Conservation (phyloP, 257 asterid genomes). For the Ilex asprella region DNA sequence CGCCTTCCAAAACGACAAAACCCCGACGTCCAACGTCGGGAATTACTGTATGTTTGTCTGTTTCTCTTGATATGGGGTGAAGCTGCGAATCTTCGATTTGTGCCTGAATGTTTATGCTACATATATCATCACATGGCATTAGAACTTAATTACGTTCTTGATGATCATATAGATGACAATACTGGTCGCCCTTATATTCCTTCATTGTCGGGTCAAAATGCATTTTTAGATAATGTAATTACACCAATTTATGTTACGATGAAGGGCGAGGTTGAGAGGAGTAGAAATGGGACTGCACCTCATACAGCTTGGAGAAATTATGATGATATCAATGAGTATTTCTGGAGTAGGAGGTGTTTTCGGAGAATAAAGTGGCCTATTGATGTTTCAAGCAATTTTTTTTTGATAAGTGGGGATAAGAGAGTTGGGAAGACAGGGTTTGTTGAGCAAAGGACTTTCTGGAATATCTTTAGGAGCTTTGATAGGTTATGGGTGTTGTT, state of each 20-base stretch:
- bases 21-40: constrained; percentile 60
- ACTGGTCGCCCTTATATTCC: constrained; percentile 70
- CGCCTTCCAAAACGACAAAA: constrained; percentile 60
- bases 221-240: constrained; percentile 51
- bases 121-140: constrained; percentile 83
- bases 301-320: constrained; percentile 98
- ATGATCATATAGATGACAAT: constrained; percentile 60
- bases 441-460: constrained; percentile 94
- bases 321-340: constrained; percentile 90
- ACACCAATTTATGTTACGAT: constrained; percentile 58
- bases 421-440: constrained; percentile 94
- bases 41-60: constrained; percentile 71
- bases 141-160: constrained; percentile 76
- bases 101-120: constrained; percentile 84
- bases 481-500: constrained; percentile 88
- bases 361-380: constrained; percentile 80
- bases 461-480: constrained; percentile 87
- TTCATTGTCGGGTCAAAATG: constrained; percentile 53
- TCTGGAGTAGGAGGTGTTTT: constrained; percentile 89
- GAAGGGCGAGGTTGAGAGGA: constrained; percentile 75
- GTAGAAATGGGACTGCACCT: constrained; percentile 89
- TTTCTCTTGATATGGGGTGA: constrained; percentile 87
- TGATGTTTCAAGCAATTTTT: constrained; percentile 49
- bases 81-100: constrained; percentile 72
- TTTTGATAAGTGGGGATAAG: constrained; percentile 32